A percentile compares a stretch with the other conserved stretches of the same genome.
Conservation (phyloP, 1,284 basidiomycete species). For the Cryptococcus sp. region DNA sequence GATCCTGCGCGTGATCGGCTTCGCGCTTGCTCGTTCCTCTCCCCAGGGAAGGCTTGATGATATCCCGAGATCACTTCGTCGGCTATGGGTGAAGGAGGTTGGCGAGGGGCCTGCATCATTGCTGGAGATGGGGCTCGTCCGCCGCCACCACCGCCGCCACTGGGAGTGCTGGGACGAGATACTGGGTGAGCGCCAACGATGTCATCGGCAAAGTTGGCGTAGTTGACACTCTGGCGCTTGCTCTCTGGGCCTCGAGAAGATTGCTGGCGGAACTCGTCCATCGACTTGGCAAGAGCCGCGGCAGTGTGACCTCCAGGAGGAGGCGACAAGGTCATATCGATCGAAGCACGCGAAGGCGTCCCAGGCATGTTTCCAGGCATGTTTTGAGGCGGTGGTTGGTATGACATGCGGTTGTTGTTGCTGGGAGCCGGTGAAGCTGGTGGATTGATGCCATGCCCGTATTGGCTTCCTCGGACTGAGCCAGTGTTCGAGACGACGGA, state of each 20-base stretch:
- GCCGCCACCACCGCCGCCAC: constrained; percentile 42
- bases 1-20: constrained; percentile 57
- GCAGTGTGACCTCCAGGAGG: constrained; percentile 53
- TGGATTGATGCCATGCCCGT: constrained; percentile 24
- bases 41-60: constrained; percentile 82
- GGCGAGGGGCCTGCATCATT: constrained; percentile 70
- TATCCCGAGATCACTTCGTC: constrained; percentile 78
- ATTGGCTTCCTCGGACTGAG: constrained; percentile 24
- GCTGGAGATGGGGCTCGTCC: constrained; percentile 52
- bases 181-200: constrained; percentile 73
- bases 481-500: constrained; percentile 36
- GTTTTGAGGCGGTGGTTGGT: constrained; percentile 16
- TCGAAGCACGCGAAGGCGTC: constrained; percentile 24
- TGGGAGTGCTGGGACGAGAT: constrained; percentile 74
- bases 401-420: constrained; percentile 21
- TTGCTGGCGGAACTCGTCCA: constrained; percentile 50
- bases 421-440: constrained; percentile 37
- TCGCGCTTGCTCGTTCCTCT: constrained; percentile 51
- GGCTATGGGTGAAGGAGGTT: constrained; percentile 59
- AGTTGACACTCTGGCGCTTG: constrained; percentile 54
- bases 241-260: constrained; percentile 30
- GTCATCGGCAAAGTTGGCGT: constrained; percentile 61
- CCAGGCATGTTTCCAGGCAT: constrained; percentile 10
- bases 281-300: constrained; percentile 51
- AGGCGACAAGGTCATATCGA: constrained; percentile 50